Conservation (phyloP, 2,329 filamentous ascomycete species). For the Apiospora malaysiana region DNA sequence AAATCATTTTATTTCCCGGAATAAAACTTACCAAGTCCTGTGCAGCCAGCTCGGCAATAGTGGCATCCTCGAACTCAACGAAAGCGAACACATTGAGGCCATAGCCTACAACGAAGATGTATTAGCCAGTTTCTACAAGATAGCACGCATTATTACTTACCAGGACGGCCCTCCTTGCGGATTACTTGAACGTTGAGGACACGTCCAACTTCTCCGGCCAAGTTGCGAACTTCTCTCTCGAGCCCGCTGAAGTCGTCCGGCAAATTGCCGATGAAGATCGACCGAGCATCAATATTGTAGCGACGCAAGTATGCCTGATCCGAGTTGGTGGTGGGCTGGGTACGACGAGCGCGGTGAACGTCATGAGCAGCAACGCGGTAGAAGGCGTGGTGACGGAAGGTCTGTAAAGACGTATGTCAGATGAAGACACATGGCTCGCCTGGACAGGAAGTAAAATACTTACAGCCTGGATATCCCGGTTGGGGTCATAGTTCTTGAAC, state of each 20-base stretch:
- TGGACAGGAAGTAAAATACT: slow-evolving; percentile 30
- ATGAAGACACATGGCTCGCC: background rate
- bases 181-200: slow-evolving; percentile 39
- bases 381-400: slow-evolving; percentile 41
- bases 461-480: slow-evolving; percentile 55
- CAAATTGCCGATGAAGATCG: slow-evolving; percentile 42
- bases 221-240: slow-evolving; percentile 32
- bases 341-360: slow-evolving; percentile 33
- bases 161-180: slow-evolving; percentile 30
- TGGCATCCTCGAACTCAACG: slow-evolving; percentile 51
- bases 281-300: slow-evolving; percentile 43
- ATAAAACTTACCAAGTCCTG: slow-evolving; percentile 43
- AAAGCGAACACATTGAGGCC: slow-evolving; percentile 40
- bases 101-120: slow-evolving; percentile 29
- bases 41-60: slow-evolving; percentile 42
- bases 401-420: slow-evolving; percentile 28
- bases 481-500: slow-evolving; percentile 57
- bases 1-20: background rate
- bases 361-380: slow-evolving; percentile 42
- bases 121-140: background rate
- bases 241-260: slow-evolving; percentile 33
- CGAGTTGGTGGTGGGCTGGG: slow-evolving; percentile 29
- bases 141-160: slow-evolving; percentile 27
- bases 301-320: slow-evolving; percentile 35
- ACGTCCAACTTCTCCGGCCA: slow-evolving; percentile 35